phyloP scores from a whole-genome alignment of 164 flowering plant genomes.

The Sextonia rubra region DNA sequence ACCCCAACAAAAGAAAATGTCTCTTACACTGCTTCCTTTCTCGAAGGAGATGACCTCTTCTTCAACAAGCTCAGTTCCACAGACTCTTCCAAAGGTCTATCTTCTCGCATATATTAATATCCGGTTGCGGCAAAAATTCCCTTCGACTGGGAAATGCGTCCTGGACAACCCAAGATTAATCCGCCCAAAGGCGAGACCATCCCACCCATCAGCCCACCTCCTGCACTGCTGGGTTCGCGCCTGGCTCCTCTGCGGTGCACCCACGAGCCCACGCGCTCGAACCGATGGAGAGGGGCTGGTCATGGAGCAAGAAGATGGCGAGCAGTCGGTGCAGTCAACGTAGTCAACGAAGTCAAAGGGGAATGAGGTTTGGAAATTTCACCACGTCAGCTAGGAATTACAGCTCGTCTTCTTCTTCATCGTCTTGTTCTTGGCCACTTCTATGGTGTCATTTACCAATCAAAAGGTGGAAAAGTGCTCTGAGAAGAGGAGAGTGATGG shows the following conservation, averaged over 20 bases:
- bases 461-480: not conserved
- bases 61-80: conserved; percentile 4
- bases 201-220: conserved; percentile 14
- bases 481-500: not conserved
- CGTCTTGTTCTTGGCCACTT: not conserved
- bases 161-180: conserved; percentile 14
- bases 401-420: not conserved
- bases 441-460: not conserved
- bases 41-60: conserved; percentile 10
- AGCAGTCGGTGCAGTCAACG: not conserved
- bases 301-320: conserved; percentile 2
- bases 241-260: not conserved
- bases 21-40: not conserved
- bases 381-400: not conserved
- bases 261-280: not conserved
- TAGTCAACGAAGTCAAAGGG: not conserved
- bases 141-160: conserved; percentile 14
- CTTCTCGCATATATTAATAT: conserved; percentile 7
- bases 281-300: not conserved
- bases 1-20: not conserved
- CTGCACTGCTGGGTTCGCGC: not conserved
- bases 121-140: conserved; percentile 1
- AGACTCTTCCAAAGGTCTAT: conserved; percentile 6
- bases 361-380: not conserved
- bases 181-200: not conserved